Evolutionary conservation across 305 asterid species (phyloP), one percentile per base, ranked within the genome.

Genomic region (Fraxinus nigra): DNA sequence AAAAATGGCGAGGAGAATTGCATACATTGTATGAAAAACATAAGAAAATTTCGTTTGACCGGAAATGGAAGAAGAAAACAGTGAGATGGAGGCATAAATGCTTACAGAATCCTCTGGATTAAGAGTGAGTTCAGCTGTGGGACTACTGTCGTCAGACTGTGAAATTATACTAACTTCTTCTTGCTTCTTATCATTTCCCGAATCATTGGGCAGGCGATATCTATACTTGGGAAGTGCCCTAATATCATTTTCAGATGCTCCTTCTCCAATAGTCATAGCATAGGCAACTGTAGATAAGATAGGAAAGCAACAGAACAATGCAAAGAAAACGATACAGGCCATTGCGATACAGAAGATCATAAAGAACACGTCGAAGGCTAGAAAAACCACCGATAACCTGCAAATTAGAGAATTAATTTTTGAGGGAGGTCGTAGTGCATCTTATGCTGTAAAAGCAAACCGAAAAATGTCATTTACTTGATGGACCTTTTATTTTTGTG

Each of bases 281-380:
- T 94, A 92, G 61, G 95, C 95, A 69, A 94, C 91, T 9, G 94
- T 83, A 34, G 94, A 93, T 40, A 94, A 78, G 80, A 93, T 82
- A 0, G 98, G 98, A 11, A 91, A 87, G 90, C 91, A 94, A 79
- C 97, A 94, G 85, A 91, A 92, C 79, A 94, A 82, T 37, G 91
- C 79, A 34, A 92, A 51, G 91, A 92, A 91, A 78, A 93, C 65
- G 30, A 89, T 79, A 83, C 90, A 87, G 2, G 94, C 97, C 93
- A 94, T 87, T 7, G 88, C 93, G 22, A 94, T 77, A 91, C 97
- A 93, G 89, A 94, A 91, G 87, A 93, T 85, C 91, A 94, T 90
- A 75, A 93, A 91, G 78, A 92, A 93, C 88, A 93, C 96, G 46
- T 94, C 98, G 26, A 94, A 93, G 43, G 97, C 97, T 65, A 94